Conservation (phyloP, 331 rosid genomes). For the Telfairia occidentalis region DNA sequence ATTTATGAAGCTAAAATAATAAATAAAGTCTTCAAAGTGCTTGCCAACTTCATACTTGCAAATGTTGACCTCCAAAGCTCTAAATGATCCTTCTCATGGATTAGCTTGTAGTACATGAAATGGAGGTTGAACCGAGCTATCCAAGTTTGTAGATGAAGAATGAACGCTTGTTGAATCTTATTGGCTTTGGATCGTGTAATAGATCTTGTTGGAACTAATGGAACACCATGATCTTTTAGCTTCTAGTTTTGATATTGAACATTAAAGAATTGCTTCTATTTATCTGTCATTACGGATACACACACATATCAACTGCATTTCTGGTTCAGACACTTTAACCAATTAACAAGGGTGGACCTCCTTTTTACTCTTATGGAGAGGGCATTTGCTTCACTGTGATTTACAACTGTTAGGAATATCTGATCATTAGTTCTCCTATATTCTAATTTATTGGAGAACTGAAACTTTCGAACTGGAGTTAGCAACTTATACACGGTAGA, state of each 20-base stretch:
- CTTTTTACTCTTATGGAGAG: not conserved
- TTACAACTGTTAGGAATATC: not conserved
- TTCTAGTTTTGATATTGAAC: not conserved
- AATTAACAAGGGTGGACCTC: not conserved
- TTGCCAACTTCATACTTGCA: too few species aligned
- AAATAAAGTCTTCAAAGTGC: too few species aligned
- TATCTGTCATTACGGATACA: not conserved
- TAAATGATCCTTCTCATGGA: too few species aligned
- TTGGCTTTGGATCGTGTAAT: too few species aligned
- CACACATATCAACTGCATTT: not conserved
- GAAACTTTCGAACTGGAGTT: not conserved
- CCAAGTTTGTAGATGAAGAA: too few species aligned
- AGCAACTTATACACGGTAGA: not conserved
- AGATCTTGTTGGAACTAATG: too few species aligned
- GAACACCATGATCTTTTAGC: too few species aligned
- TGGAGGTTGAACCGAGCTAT: too few species aligned
- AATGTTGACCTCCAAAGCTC: too few species aligned
- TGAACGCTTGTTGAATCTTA: too few species aligned
- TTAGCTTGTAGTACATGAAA: too few species aligned
- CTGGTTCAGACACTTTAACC: not conserved
- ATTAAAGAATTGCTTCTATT: not conserved
- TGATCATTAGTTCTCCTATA: not conserved
- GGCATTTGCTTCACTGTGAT: not conserved
- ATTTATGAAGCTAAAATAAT: too few species aligned
- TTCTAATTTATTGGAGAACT: not conserved